Base-by-base conservation (phyloP, 352 stramenopile species). In the Phytopythium oedochilum region DNA sequence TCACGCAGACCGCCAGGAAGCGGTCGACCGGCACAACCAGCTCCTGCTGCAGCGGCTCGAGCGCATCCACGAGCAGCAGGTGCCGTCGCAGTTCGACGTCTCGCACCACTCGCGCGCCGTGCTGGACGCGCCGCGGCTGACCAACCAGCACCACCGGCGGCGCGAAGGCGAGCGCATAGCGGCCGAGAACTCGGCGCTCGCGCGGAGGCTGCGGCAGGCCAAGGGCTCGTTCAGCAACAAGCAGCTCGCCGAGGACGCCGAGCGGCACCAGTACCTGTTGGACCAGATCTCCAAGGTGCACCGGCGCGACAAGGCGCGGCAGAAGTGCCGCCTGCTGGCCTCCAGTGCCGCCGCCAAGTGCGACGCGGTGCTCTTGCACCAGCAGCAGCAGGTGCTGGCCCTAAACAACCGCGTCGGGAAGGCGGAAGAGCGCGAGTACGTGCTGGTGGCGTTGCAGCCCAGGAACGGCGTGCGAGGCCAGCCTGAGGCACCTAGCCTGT, bases 11-110 rank as follows among this genome's bases (percentile, higher is more conserved):
- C 68, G 74, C 9, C 57, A 81, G 11, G 56, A 67, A 5, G 59
- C 73, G 57, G 85, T 89, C 44, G 55, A 58, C 6, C 65, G 80
- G 31, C 61, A 83, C 49, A 89, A 89, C 32, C 49, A 71, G 32
- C 57, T 79, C 0, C 43, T 89, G 22, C 55, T 89, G 8, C 32
- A 71, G 23, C 64, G 64, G 2, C 66, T 89, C 17, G 78, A 87
- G 55, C 64, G 63, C 8, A 87, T 87, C 46, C 78, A 87, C 49
- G 45, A 66, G 31, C 60, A 63, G 31, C 65, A 77, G 28, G 8
- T 85, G 0, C 78, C 75, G 14, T 83, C 82, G 56, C 69, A 78
- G 38, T 87, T 82, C 32, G 78, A 89, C 32, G 59, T 87, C 32
- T 87, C 74, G 5, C 78, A 85, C 42, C 70, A 83, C 35, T 65